Evolutionary conservation across 768 basidiomycete species (phyloP).

Genomic region (Tylopilus plumbeoviolaceoides): DNA sequence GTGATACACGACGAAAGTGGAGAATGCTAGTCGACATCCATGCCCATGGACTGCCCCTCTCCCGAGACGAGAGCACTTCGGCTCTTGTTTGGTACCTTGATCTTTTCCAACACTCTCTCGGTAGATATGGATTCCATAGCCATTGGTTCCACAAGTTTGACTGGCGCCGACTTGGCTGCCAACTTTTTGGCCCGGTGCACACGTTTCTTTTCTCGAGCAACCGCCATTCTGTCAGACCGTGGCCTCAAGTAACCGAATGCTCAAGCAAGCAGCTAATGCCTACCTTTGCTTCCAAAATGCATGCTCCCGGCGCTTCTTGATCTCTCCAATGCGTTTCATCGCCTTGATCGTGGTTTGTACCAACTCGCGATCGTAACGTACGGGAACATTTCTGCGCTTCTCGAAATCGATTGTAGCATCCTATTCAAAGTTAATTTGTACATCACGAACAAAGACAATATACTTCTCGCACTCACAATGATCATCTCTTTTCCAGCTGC

Average conservation of each 20-base stretch:
- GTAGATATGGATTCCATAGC: conserved; percentile 39
- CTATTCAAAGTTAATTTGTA: conserved; percentile 36
- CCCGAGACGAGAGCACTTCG: conserved; percentile 75
- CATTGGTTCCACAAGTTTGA: conserved; percentile 67
- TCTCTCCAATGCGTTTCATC: conserved; percentile 93
- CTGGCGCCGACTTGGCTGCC: conserved; percentile 48
- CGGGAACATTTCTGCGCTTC: conserved; percentile 95
- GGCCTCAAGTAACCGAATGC: neutral
- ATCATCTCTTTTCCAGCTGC: conserved; percentile 99
- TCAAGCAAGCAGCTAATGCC: conserved; percentile 8
- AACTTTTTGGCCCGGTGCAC: conserved; percentile 65
- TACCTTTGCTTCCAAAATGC: conserved; percentile 95
- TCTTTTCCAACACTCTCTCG: conserved; percentile 66
- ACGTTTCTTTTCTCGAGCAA: conserved; percentile 72
- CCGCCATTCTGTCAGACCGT: conserved; percentile 66
- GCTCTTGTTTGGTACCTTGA: conserved; percentile 62
- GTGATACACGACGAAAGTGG: neutral
- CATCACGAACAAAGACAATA: neutral
- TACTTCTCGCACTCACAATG: conserved; percentile 56
- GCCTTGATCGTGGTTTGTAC: conserved; percentile 91
- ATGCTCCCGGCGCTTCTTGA: conserved; percentile 83
- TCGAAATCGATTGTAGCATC: conserved; percentile 99
- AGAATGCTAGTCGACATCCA: conserved; percentile 68
- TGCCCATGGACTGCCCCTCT: conserved; percentile 85
- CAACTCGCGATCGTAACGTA: conserved; percentile 94